These are phyloP conservation scores for Penicillium odoratum DNA, from an alignment of 495 filamentous ascomycete species.

Conservation along the genomic window DNA sequence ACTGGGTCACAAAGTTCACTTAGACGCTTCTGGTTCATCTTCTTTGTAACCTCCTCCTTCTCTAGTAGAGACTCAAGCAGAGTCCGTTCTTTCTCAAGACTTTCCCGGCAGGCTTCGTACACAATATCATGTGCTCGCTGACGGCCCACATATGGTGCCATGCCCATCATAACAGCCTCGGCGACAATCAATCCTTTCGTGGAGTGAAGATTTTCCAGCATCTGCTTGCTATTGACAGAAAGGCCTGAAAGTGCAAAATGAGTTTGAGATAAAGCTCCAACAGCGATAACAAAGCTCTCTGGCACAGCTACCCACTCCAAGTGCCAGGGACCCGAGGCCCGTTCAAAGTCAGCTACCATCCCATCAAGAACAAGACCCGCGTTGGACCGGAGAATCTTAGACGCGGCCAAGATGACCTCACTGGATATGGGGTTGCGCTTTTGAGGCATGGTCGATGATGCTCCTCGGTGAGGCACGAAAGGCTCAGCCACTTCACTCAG, in stretches of 20 bases:
- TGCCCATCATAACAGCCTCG: conserved; percentile 54
- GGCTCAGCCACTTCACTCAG: conserved; percentile 48
- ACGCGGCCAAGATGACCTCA: conserved; percentile 48
- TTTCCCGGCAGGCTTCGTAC: conserved; percentile 46
- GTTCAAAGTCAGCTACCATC: conserved; percentile 51
- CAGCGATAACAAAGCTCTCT: conserved; percentile 43
- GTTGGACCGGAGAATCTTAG: conserved; percentile 42
- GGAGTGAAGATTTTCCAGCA: conserved; percentile 43
- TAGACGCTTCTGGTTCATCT: conserved; percentile 40
- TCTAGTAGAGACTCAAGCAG: conserved; percentile 37
- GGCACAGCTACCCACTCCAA: conserved; percentile 50
- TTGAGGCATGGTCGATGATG: conserved; percentile 52
- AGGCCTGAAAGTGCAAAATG: conserved; percentile 42
- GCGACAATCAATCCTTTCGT: conserved; percentile 47
- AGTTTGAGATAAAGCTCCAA: conserved; percentile 44
- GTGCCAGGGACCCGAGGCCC: conserved; percentile 50
- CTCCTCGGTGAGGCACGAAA: conserved; percentile 49
- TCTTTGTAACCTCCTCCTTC: conserved; percentile 39
- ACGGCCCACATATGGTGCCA: conserved; percentile 42
- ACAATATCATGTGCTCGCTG: conserved; percentile 48
- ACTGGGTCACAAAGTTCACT: conserved; percentile 47
- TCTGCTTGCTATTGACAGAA: conserved; percentile 40
- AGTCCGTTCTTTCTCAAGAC: conserved; percentile 36
- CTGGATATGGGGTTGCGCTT: conserved; percentile 52
- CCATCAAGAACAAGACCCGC: conserved; percentile 42